A percentile compares a stretch with the other conserved stretches of the same genome.
Conservation (phyloP, 2,329 filamentous ascomycete species). For the Epichloe hybrida region DNA sequence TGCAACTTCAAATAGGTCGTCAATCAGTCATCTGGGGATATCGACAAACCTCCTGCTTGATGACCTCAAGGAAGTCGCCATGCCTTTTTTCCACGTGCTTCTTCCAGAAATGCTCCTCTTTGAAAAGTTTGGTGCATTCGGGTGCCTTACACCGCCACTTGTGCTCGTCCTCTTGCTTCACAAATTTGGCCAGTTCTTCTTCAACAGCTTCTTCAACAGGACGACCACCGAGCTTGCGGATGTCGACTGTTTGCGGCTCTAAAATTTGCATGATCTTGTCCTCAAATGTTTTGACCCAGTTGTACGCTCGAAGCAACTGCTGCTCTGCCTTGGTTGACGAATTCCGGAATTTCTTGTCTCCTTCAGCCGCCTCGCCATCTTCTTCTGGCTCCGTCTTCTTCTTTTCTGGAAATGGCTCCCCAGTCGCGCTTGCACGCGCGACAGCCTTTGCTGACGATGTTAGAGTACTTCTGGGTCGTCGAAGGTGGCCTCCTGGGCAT, state of each 20-base stretch:
- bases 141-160: slow-evolving; percentile 96
- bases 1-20: slow-evolving; percentile 31
- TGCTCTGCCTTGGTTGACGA: slow-evolving; percentile 68
- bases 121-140: slow-evolving; percentile 93
- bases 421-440: slow-evolving; percentile 69
- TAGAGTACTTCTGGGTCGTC: slow-evolving; percentile 74
- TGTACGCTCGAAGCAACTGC: slow-evolving; percentile 87
- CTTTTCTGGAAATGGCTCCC: slow-evolving; percentile 72
- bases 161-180: slow-evolving; percentile 95
- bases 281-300: slow-evolving; percentile 98
- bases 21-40: slow-evolving; percentile 19
- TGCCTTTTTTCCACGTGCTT: slow-evolving; percentile 98
- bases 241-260: slow-evolving; percentile 75
- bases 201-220: slow-evolving; percentile 73
- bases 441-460: slow-evolving; percentile 73
- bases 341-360: slow-evolving; percentile 61
- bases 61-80: slow-evolving; percentile 65
- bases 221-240: slow-evolving; percentile 84
- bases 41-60: slow-evolving; percentile 67
- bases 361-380: slow-evolving; percentile 34
- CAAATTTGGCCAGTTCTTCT: slow-evolving; percentile 73
- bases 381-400: slow-evolving; percentile 56
- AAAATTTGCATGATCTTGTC: slow-evolving; percentile 90
- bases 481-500: slow-evolving; percentile 92
- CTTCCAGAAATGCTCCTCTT: slow-evolving; percentile 91